phyloP scores from a whole-genome alignment of 306 rosid genomes.

The barrel medic (Medicago truncatula) region DNA sequence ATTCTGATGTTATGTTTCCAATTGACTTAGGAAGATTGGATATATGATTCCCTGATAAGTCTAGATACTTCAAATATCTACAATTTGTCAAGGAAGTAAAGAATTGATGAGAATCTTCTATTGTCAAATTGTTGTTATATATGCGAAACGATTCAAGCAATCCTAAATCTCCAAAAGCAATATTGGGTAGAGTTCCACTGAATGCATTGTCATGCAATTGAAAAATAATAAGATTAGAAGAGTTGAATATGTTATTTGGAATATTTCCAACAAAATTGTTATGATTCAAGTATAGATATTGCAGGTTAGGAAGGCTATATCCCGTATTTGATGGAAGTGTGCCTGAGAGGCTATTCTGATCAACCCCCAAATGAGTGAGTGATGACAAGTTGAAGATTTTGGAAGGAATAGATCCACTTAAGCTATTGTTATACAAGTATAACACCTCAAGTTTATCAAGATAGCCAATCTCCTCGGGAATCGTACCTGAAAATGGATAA shows the following conservation, averaged over 20 bases:
- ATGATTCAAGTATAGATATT: not conserved
- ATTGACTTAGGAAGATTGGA: not conserved
- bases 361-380: not conserved
- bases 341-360: not conserved
- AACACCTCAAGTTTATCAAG: no score
- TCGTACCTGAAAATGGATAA: not conserved
- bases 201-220: not conserved
- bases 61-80: not conserved
- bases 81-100: not conserved
- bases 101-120: not conserved
- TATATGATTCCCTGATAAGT: not conserved
- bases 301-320: not conserved
- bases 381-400: not conserved
- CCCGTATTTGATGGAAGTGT: no score
- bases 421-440: no score
- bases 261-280: constrained; percentile 2
- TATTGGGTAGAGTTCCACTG: not conserved
- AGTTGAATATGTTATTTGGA: not conserved
- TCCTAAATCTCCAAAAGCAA: not conserved
- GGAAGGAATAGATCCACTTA: not conserved
- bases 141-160: not conserved
- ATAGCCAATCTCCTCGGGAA: no score
- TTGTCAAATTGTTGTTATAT: not conserved
- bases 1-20: not conserved
- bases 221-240: not conserved